These are phyloP conservation scores for Sesbania bispinosa DNA, from an alignment of 306 rosid genomes.

Conservation along the genomic window DNA sequence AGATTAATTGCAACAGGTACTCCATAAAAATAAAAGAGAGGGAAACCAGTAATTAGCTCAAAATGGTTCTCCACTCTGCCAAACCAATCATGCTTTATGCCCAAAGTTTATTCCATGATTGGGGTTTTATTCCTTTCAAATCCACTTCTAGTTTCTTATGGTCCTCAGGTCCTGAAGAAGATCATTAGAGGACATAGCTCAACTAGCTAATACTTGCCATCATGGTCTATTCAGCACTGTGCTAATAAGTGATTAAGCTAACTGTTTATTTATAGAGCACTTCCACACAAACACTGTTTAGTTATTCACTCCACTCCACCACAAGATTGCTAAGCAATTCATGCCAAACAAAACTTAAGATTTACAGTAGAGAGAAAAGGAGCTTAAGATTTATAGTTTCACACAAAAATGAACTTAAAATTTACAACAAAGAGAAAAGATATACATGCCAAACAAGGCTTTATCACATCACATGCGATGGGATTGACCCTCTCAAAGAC, in stretches of 20 bases:
- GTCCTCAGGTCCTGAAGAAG: not conserved
- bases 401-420: conserved; percentile 43
- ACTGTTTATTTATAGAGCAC: not conserved
- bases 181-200: not conserved
- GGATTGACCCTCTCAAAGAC: conserved; percentile 37
- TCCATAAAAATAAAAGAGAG: not conserved
- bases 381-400: no score
- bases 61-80: not conserved
- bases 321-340: not conserved
- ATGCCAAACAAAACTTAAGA: no score
- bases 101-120: not conserved
- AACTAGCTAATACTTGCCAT: not conserved
- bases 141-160: not conserved
- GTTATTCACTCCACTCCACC: no score
- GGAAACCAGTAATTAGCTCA: not conserved
- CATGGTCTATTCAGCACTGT: no score
- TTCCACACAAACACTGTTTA: no score
- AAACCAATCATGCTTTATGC: not conserved
- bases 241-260: no score
- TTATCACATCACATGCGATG: conserved; percentile 35
- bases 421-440: conserved; percentile 54
- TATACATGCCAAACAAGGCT: conserved; percentile 55
- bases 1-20: not conserved
- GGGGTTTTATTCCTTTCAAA: not conserved
- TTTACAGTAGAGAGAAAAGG: no score